Percentiles rank a stretch among this genome's conserved stretches.
These are phyloP conservation scores for Houttuynia cordata DNA, from an alignment of 164 flowering plant species.

Conservation along the genomic window DNA sequence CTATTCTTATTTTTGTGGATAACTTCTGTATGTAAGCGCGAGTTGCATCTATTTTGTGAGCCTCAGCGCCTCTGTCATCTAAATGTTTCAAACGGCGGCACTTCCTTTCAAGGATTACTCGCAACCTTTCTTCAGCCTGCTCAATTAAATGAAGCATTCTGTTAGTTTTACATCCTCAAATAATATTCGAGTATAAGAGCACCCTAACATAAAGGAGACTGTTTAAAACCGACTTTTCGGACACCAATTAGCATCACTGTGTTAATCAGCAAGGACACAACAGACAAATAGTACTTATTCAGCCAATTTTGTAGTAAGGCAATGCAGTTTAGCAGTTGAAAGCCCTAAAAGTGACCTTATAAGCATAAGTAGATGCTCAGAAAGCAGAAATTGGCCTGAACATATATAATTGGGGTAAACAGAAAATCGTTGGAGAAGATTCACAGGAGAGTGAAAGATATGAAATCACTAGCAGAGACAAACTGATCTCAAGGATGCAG, in stretches of 20 bases:
- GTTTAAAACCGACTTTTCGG: no score
- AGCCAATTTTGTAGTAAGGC: no score
- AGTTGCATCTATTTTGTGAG: slow-evolving; percentile 57
- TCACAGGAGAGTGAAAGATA: not conserved
- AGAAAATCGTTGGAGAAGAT: not conserved
- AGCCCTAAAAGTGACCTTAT: no score
- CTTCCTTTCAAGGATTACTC: slow-evolving; percentile 67
- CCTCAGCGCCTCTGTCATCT: slow-evolving; percentile 78
- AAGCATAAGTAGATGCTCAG: no score
- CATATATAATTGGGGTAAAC: no score
- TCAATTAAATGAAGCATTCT: slow-evolving; percentile 1
- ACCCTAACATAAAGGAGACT: not conserved
- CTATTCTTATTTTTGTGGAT: slow-evolving; percentile 75
- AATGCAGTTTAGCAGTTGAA: no score
- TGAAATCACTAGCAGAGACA: not conserved
- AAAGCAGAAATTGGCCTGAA: no score
- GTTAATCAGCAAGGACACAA: no score
- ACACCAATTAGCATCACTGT: no score
- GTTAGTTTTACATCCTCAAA: not conserved
- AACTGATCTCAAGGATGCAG: no score
- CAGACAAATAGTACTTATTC: no score
- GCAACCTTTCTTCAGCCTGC: slow-evolving; percentile 94
- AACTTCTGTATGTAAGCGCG: slow-evolving; percentile 45
- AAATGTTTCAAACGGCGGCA: slow-evolving; percentile 45
- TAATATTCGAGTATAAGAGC: not conserved